phyloP scores from a whole-genome alignment of 768 basidiomycete genomes.

The Hygrocybe punicea region DNA sequence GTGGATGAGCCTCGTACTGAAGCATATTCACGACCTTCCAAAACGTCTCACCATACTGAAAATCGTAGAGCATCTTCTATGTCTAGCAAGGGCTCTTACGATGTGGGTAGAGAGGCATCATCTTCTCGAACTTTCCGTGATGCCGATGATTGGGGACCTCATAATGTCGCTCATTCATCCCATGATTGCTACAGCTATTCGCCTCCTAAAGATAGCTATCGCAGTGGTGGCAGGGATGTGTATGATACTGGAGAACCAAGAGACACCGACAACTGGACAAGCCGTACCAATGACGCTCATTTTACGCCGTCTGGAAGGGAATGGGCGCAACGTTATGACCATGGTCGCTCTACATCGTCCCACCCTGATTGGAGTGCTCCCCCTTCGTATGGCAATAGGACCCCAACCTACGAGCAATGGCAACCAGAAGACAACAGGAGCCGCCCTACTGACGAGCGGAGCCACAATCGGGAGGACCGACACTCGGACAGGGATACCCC shows the following conservation, averaged over 20 bases:
- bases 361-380: constrained; percentile 47
- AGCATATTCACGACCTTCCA: constrained; percentile 49
- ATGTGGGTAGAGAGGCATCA: constrained; percentile 49
- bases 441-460: constrained; percentile 38
- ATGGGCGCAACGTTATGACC: constrained; percentile 51
- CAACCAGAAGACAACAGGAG: constrained; percentile 41
- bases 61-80: constrained; percentile 45
- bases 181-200: constrained; percentile 45
- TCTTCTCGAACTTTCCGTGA: constrained; percentile 53
- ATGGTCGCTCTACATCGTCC: constrained; percentile 40
- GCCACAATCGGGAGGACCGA: constrained; percentile 27
- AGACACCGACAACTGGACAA: constrained; percentile 46
- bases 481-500: constrained; percentile 31
- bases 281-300: constrained; percentile 39
- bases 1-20: constrained; percentile 52
- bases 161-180: constrained; percentile 31
- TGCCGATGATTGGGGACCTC: constrained; percentile 49
- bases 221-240: constrained; percentile 48
- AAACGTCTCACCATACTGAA: constrained; percentile 48
- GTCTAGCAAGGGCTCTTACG: constrained; percentile 43
- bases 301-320: constrained; percentile 44
- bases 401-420: constrained; percentile 42
- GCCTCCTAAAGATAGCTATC: constrained; percentile 47
- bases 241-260: constrained; percentile 45
- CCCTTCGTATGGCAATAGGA: constrained; percentile 40